A percentile compares a stretch with the other conserved stretches of the same genome.
Evolutionary conservation across 768 basidiomycete genomes (phyloP).

Genomic region (Leccinum barrowsii): DNA sequence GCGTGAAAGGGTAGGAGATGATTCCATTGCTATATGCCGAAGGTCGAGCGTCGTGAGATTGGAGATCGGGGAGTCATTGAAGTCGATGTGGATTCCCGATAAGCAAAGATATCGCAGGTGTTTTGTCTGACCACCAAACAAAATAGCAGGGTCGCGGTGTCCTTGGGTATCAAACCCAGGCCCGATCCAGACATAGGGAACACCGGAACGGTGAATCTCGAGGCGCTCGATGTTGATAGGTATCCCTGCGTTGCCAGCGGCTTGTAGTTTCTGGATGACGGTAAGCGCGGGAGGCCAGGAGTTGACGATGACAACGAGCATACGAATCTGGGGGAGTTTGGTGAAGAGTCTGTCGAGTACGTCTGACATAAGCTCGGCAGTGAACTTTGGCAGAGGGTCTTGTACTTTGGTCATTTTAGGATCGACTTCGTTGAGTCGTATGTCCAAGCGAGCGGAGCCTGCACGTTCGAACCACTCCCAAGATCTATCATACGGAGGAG

Average conservation of each 20-base stretch:
- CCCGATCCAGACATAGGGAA: slow-evolving; percentile 45
- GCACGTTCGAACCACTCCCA: slow-evolving; percentile 57
- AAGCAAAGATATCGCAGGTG: slow-evolving; percentile 50
- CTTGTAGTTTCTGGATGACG: slow-evolving; percentile 47
- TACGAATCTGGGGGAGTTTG: slow-evolving; percentile 55
- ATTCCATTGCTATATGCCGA: slow-evolving; percentile 53
- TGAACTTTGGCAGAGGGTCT: slow-evolving; percentile 32
- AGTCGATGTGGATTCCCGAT: slow-evolving; percentile 61
- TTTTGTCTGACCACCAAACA: slow-evolving; percentile 48
- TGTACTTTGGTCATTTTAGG: slow-evolving; percentile 22
- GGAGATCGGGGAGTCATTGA: slow-evolving; percentile 42
- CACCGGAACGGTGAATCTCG: slow-evolving; percentile 59
- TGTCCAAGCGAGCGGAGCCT: slow-evolving; percentile 50
- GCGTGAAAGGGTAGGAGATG: slow-evolving; percentile 44
- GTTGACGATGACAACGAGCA: slow-evolving; percentile 55
- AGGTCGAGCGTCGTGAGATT: slow-evolving; percentile 67
- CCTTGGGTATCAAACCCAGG: slow-evolving; percentile 36
- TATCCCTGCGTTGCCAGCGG: slow-evolving; percentile 30
- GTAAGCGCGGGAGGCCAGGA: slow-evolving; percentile 52
- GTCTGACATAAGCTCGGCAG: slow-evolving; percentile 39
- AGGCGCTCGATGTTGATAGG: slow-evolving; percentile 54
- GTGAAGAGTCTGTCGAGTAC: slow-evolving; percentile 50
- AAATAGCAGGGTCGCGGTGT: slow-evolving; percentile 37
- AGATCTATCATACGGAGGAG: slow-evolving; percentile 47
- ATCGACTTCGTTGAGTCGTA: slow-evolving; percentile 54